Conservation (phyloP, 2,329 filamentous ascomycete genomes). For the Cordyceps tenuipes region DNA sequence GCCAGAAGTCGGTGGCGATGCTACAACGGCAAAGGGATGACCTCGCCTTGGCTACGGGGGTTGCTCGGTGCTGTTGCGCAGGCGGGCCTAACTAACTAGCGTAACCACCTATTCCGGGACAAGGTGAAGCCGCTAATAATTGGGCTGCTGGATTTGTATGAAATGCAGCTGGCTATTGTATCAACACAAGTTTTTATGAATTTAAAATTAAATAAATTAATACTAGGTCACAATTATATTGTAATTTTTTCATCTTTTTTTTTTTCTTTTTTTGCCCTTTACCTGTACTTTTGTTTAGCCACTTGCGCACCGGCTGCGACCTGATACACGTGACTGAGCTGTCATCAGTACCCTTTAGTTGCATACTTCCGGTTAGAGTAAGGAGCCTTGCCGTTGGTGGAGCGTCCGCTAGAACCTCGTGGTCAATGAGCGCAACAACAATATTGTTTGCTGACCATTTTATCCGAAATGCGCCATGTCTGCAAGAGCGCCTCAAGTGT, state of each 20-base stretch:
- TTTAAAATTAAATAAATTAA: neutral
- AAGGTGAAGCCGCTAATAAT: neutral
- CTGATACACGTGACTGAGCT: neutral
- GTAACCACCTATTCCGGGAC: neutral
- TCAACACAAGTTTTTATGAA: neutral
- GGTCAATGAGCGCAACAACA: neutral
- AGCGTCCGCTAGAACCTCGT: neutral
- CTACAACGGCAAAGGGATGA: constrained; percentile 9
- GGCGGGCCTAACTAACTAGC: constrained; percentile 5
- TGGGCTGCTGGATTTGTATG: neutral
- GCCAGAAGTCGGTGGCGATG: constrained; percentile 6
- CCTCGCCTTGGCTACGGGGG: constrained; percentile 5
- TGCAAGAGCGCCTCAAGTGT: constrained; percentile 26
- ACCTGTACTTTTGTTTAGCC: too few species aligned
- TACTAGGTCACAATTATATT: neutral
- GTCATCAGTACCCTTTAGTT: constrained; percentile 6
- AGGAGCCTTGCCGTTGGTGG: neutral
- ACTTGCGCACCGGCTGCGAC: too few species aligned
- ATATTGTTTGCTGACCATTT: constrained; percentile 11
- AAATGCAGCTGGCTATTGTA: neutral
- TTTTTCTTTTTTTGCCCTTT: too few species aligned
- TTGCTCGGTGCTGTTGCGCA: constrained; percentile 6
- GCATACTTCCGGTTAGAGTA: constrained; percentile 5
- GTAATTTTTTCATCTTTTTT: neutral
- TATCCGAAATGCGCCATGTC: constrained; percentile 27